Evolutionary conservation across 2,329 filamentous ascomycete genomes (phyloP), one percentile per base, ranked within the genome.

Genomic region (Alternaria ethzedia): DNA sequence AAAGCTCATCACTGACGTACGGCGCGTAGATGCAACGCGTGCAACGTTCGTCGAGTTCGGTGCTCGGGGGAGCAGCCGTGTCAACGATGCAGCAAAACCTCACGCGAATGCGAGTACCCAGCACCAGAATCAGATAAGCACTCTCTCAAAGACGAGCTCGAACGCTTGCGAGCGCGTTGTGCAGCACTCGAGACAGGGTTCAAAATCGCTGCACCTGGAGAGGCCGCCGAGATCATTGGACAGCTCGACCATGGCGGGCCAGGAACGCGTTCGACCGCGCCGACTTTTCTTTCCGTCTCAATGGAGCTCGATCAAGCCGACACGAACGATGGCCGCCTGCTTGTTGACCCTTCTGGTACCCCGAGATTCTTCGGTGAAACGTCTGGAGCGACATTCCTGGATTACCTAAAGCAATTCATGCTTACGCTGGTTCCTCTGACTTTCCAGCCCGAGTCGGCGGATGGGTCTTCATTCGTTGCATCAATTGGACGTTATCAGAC

Each of bases 51-150:
- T 20, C 73, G 73, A 36, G 65, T 73, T 12, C 70, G 65, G 43
- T 75, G 73, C 57, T 69, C 72, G 17, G 73, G 73, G 21, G 68
- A 66, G n/a, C 67, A 71, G 60, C 73, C 73, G 7, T 75, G 73
- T 23, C 66, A 74, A 30, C 65, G 68, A 62, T 75, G 73, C 36
- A 36, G 43, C 28, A 65, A 63, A 36, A 51, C 51, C 26, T 61
- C 66, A 20, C 71, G 70, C 10, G 61, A 69, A 17, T 75, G 73
- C 64, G 67, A 69, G 47, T 75, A 74, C 43, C 64, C 73, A 30
- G 59, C 65, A 10, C 67, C 67, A 15, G 72, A 74, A 44, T 65
- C 67, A 21, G 59, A 70, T 30, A 69, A 68, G 45, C 56, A 60
- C 49, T 60, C 61, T 11, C 32, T 75, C 45, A 71, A 69, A 57